These are phyloP conservation scores for Starmerella floricola DNA, from an alignment of 805 yeast species.

Conservation along the genomic window DNA sequence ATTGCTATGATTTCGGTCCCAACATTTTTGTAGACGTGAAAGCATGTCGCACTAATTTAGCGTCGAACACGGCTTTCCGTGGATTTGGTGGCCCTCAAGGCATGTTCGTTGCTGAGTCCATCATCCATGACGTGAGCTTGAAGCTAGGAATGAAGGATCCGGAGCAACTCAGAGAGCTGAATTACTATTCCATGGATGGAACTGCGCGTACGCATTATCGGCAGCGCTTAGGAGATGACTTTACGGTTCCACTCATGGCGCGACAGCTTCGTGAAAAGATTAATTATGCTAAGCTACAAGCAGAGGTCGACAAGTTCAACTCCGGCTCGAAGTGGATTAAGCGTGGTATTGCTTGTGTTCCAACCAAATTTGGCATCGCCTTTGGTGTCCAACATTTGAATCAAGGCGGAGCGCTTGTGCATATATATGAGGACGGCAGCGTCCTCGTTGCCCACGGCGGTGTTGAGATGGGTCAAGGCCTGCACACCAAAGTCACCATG, in stretches of 20 bases:
- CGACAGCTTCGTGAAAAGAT: constrained; percentile 30
- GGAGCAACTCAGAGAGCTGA: constrained; percentile 31
- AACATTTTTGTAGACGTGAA: constrained; percentile 32
- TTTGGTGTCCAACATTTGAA: constrained; percentile 37
- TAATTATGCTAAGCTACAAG: constrained; percentile 29
- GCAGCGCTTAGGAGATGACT: constrained; percentile 34
- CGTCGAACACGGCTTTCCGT: constrained; percentile 40
- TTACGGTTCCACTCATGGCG: constrained; percentile 32
- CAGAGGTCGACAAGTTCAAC: constrained; percentile 35
- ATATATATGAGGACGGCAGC: constrained; percentile 39
- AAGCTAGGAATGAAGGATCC: constrained; percentile 30
- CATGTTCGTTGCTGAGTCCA: constrained; percentile 35
- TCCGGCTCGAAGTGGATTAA: constrained; percentile 35
- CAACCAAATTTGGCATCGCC: constrained; percentile 38
- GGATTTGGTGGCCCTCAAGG: constrained; percentile 44
- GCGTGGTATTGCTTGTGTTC: constrained; percentile 38
- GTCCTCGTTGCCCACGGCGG: constrained; percentile 38
- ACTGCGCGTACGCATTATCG: constrained; percentile 32
- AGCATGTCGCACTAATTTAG: constrained; percentile 36
- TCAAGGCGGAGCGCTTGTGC: constrained; percentile 40
- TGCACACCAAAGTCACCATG: constrained; percentile 40
- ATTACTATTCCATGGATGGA: constrained; percentile 28
- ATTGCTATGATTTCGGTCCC: constrained; percentile 34
- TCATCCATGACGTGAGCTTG: constrained; percentile 34
- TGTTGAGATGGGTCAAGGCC: constrained; percentile 41